Conservation (phyloP, 2,329 filamentous ascomycete species). For the Neopestalotiopsis sp. region DNA sequence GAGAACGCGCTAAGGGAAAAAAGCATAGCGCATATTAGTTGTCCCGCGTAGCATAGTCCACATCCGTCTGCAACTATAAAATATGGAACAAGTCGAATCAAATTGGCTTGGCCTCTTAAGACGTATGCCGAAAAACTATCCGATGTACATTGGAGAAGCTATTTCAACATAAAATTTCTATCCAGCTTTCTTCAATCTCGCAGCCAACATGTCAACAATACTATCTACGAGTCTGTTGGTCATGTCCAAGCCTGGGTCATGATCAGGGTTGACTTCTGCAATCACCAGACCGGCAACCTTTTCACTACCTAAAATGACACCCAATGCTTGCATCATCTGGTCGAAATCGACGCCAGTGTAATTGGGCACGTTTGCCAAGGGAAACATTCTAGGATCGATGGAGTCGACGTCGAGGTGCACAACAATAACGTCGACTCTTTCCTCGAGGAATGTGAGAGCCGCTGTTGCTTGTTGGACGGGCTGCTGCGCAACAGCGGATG, state of each 20-base stretch:
- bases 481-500: neutral
- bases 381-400: slow-evolving; percentile 12
- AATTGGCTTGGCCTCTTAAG: neutral
- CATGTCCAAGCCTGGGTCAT: slow-evolving; percentile 15
- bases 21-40: too few species aligned
- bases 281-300: slow-evolving; percentile 8
- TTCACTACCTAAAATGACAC: slow-evolving; percentile 1
- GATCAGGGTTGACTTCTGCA: slow-evolving; percentile 16
- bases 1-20: too few species aligned
- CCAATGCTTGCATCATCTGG: slow-evolving; percentile 12
- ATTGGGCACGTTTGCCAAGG: slow-evolving; percentile 12
- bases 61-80: too few species aligned
- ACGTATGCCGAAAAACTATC: too few species aligned
- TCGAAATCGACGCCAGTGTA: slow-evolving; percentile 2
- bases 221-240: neutral
- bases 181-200: neutral
- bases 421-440: slow-evolving; percentile 12
- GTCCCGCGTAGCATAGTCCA: too few species aligned
- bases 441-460: neutral
- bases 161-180: too few species aligned
- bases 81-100: too few species aligned
- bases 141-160: too few species aligned
- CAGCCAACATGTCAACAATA: neutral
- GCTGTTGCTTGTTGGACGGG: neutral
- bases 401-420: slow-evolving; percentile 17